Base-by-base conservation (phyloP, 2,329 filamentous ascomycete genomes). In the Sclerotinia borealis region DNA sequence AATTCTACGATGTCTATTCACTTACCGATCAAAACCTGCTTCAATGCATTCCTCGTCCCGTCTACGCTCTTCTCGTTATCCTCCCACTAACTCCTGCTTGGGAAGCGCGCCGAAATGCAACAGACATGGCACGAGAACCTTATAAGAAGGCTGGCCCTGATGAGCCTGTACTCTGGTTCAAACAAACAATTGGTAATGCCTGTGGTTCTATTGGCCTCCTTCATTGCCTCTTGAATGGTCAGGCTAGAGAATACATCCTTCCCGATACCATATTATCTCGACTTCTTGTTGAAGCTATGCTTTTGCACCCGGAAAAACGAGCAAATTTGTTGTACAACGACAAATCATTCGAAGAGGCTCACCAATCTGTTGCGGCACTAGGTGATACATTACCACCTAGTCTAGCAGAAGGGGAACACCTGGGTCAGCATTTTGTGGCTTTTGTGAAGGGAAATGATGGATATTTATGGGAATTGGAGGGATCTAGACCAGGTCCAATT, bases 401-500 rank as follows among this genome's bases (percentile, higher is more conserved):
- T 61, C 91, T 92, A 10, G 83, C 67, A 86, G 67, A 61, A 3
- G 70, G 51, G n/a, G 90, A 91, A 71, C 84, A 88, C 68, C 81
- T 96, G n/a, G 93, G 97, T 73, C 80, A 97, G 70, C 95, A 99
- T 79, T 98, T 96, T 75, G 93, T 98, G 52, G 95, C 91, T 73
- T 99, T 98, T 76, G 90, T 95, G 59, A 95, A 93, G 79, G 80
- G 77, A 77, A 59, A 86, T 90, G 59, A 86, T 90, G 74, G 88
- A 88, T 62, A 78, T 50, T 73, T 91, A 56, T 91, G 86, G 84
- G 88, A 91, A 74, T 75, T 91, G 74, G 88, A 91, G 75, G 88
- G 88, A 13, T 74, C 85, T 65, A 78, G 88, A 63, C 90, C 85
- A 71, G 88, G 88, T 0, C 87, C 87, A 1, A 72, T 90, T 60